phyloP scores from a whole-genome alignment of 768 basidiomycete species.

The Amanita muscaria region DNA sequence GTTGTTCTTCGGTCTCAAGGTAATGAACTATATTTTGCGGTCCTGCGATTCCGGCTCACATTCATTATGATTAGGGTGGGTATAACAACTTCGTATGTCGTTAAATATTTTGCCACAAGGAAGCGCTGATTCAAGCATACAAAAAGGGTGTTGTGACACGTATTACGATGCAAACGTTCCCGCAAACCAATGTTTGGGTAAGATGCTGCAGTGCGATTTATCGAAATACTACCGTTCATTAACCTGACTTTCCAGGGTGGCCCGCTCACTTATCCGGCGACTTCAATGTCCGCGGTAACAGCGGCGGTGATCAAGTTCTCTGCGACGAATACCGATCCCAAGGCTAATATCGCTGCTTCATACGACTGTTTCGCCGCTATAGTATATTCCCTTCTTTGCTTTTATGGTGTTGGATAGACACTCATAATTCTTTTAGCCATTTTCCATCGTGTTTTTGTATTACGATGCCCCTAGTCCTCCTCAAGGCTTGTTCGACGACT shows the following conservation, averaged over 20 bases:
- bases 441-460: slow-evolving; percentile 29
- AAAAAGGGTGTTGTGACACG: slow-evolving; percentile 39
- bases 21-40: neutral
- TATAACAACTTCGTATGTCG: slow-evolving; percentile 35
- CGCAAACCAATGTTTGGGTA: slow-evolving; percentile 25
- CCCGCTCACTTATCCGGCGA: neutral
- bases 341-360: slow-evolving; percentile 4
- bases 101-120: neutral
- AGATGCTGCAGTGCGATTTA: no score
- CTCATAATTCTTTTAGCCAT: slow-evolving; percentile 10
- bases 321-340: neutral
- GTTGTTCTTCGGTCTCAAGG: slow-evolving; percentile 21
- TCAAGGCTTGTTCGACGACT: slow-evolving; percentile 36
- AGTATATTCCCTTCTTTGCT: no score
- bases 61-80: slow-evolving; percentile 18
- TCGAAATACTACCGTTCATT: no score
- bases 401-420: no score
- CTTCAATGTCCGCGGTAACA: neutral
- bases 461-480: slow-evolving; percentile 43
- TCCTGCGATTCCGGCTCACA: neutral
- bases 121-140: neutral
- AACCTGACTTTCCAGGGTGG: slow-evolving; percentile 4
- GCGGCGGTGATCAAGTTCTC: neutral
- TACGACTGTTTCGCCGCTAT: neutral
- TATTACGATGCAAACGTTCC: slow-evolving; percentile 35